Base-by-base conservation (phyloP, 352 stramenopile species). In the Globisporangium camurandrum region DNA sequence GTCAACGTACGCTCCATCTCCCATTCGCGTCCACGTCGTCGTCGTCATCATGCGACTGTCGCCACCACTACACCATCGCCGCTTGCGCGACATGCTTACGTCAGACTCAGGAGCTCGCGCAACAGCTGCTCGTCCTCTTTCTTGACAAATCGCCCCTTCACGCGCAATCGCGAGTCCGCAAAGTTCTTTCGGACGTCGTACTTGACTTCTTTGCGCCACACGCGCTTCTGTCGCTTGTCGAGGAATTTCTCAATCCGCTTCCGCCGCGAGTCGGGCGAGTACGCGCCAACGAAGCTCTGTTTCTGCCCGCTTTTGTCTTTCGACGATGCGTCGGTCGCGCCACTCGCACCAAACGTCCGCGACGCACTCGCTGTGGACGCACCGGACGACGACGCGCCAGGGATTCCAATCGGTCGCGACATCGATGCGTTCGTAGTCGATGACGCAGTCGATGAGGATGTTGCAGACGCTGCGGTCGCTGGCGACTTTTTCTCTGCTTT, bases 161-260 rank as follows among this genome's bases (percentile, higher is more conserved):
- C 95, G 33, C 96, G 75, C 54, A 98, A 62, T 57, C 96, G 74
- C 61, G 89, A 97, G 69, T 99, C 95, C 19, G 96, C 96, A 86
- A 99, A 98, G 56, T 98, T 98, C 65, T 99, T 98, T 9, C 96
- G 75, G 31, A 98, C 94, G 66, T 98, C 94, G 59, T 99, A 99
- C 69, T 98, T 98, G 36, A 99, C 93, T 48, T 90, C 77, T 65
- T 97, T 98, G 33, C 76, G 67, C 84, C 93, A 98, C 62, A 98
- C 90, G 40, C 95, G 86, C 51, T 97, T 93, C 56, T 98, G 91
- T 31, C 93, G 70, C 71, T 98, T 98, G 69, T 97, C 87, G 36
- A 97, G 59, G 62, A 98, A 98, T 50, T 93, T 87, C 50, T 96
- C 84, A 48, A 98, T 95, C 16, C 93, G 74, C 57, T 97, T 87